Evolutionary conservation across 768 basidiomycete species (phyloP), one percentile per base, ranked within the genome.

Genomic region (Lyophyllum decastes): DNA sequence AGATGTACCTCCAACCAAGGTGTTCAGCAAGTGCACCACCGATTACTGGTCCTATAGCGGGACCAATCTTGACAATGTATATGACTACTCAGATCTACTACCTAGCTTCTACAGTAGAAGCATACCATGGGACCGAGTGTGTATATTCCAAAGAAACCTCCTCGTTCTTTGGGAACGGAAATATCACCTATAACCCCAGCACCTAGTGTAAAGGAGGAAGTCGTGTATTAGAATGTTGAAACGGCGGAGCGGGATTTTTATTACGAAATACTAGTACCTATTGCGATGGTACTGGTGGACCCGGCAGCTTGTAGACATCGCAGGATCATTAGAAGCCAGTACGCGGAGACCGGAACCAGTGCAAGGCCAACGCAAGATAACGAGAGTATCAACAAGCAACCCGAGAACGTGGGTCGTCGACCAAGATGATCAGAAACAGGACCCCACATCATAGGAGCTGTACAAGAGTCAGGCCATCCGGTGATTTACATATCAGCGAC

Each of bases 151-250:
- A 86, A 81, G 71, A 87, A 92, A 7, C 85, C 82, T 17, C 89
- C 93, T 34, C 92, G 76, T 71, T 94, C 91, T 35, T 82, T 79
- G 0, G 83, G 85, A 1, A 81, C 81, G 5, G 90, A 82, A 25
- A 95, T 88, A 66, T 95, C 93, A 1, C 84, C 84, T 54, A 95
- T 82, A 6, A 90, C 84, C 5, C 93, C 93, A 33, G 88, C 85
- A 52, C 87, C 87, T 85, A 27, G 33, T 30, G 49, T 16, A 21
- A 9, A 27, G 14, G 4, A 41, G 40, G 10, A 10, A 30, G 4
- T 30, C 10, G 30, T 10, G 30, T 30, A 30, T 30, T 30, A 4
- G 30, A 30, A 5, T 30, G 5, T 30, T 30, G 5, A 30, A 30
- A 30, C 30, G 30, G 10, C 30, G 10, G 10, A 10, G 4, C 30